Evolutionary conservation across 352 stramenopile genomes (phyloP).

Genomic region (Phytophthora colocasiae): DNA sequence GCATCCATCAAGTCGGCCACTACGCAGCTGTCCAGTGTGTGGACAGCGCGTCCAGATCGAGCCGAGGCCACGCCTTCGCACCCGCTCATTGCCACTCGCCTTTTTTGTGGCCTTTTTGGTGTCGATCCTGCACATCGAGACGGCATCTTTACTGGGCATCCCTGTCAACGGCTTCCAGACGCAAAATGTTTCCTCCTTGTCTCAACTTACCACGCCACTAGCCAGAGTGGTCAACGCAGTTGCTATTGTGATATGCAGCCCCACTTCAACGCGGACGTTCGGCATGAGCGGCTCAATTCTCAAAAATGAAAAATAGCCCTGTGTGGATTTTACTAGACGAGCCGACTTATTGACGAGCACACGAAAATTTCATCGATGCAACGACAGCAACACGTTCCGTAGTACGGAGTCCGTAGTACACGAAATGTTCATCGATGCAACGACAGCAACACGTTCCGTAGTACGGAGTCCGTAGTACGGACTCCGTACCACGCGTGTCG

Average conservation of each 20-base stretch:
- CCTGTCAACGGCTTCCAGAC: conserved; percentile 14
- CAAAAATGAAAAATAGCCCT: background rate
- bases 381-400: conserved; percentile 3
- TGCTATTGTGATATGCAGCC: conserved; percentile 8
- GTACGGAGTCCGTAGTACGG: too few species aligned
- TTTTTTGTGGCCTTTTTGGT: conserved; percentile 17
- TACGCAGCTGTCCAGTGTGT: conserved; percentile 11
- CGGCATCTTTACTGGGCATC: conserved; percentile 8
- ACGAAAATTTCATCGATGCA: conserved; percentile 9
- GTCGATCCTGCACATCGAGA: conserved; percentile 15
- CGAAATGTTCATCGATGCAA: conserved; percentile 9
- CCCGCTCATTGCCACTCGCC: conserved; percentile 4
- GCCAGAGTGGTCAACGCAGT: conserved; percentile 1
- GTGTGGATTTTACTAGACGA: conserved; percentile 1
- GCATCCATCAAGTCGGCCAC: conserved; percentile 1
- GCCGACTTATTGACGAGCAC: conserved; percentile 6
- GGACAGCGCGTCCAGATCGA: conserved; percentile 17
- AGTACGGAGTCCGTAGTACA: too few species aligned
- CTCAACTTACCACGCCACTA: background rate
- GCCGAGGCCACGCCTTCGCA: background rate
- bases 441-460: conserved; percentile 1
- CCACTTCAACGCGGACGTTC: conserved; percentile 2
- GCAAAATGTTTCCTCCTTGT: conserved; percentile 8
- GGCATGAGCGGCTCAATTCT: background rate
- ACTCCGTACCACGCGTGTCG: conserved; percentile 22